These are phyloP conservation scores for Eucalyptus victrix DNA, from an alignment of 345 rosid genomes.

Conservation along the genomic window DNA sequence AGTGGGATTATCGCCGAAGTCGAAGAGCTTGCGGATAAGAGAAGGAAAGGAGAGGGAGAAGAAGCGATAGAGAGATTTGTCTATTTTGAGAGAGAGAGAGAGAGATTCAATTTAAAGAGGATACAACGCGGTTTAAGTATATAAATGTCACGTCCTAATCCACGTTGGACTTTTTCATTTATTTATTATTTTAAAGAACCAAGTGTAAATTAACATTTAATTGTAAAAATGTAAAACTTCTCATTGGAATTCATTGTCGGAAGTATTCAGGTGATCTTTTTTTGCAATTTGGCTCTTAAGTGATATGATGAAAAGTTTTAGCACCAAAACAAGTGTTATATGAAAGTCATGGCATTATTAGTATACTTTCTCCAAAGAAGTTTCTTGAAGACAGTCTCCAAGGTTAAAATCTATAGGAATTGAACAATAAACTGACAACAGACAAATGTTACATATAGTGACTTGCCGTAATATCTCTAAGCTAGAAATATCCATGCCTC, in stretches of 20 bases:
- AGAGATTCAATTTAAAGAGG: not conserved
- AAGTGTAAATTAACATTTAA: not conserved
- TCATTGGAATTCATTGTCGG: not conserved
- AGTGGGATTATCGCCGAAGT: not conserved
- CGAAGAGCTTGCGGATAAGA: not conserved
- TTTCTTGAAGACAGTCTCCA: not conserved
- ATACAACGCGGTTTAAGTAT: not conserved
- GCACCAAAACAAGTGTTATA: rapidly evolving
- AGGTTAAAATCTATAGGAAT: not conserved
- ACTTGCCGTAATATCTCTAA: not conserved
- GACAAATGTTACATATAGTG: not conserved
- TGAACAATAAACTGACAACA: not conserved
- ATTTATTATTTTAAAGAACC: not conserved
- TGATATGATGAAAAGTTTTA: too few relatives aligned
- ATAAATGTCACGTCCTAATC: not conserved
- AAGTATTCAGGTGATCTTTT: too few relatives aligned
- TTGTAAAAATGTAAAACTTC: not conserved
- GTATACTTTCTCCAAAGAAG: not conserved
- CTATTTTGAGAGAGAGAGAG: not conserved
- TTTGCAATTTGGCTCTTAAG: not conserved
- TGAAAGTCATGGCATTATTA: not conserved
- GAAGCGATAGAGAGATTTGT: not conserved
- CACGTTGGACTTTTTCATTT: not conserved
- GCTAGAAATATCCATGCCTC: not conserved
- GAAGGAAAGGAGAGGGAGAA: not conserved